Evolutionary conservation across 495 filamentous ascomycete species (phyloP), one percentile per base, ranked within the genome.

Genomic region (Parathielavia appendiculata): DNA sequence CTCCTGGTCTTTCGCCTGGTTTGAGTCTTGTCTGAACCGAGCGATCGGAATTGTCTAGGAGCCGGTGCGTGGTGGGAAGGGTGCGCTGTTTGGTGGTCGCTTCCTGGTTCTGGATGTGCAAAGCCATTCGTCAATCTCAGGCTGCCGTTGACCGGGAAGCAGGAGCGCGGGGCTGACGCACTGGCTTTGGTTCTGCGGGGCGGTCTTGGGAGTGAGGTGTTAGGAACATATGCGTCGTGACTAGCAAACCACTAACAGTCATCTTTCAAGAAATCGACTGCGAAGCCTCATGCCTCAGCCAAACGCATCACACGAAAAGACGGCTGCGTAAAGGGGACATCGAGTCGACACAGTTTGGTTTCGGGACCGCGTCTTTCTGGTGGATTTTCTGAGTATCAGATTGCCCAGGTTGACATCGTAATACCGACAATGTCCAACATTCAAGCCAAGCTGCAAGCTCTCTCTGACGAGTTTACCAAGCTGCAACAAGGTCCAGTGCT

Each of bases 391-490:
- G 17, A 11, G 5, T 12, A 14, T 17, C 2, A 16, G 5, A 30
- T 13, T 43, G 14, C 6, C 11, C 20, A 2, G 1, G 11, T 14
- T 17, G 1, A 32, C 16, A 6, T 20, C n/a, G 41, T n/a, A 9
- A 22, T 12, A 41, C 45, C 9, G 16, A 66, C 40, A 51, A 80
- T 83, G 80, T 76, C 77, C 53, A 72, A 79, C 19, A 57, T 73
- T 32, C 79, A 82, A 59, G 72, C 71, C 26, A 84, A 69, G 62
- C 81, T 96, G 23, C 93, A 96, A 73, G 76, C 78, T 30, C 83
- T 96, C 35, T 87, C 90, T 7, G 91, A 96, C 38, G 87, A 96
- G 56, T 97, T 86, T 69, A 86, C 91, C 64, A 86, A 86, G 64
- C 72, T 97, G 23, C 90, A 97, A 73, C 84, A 84, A 73, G 90